Conservation (phyloP, 257 asterid species). For the Anisodus acutangulus region DNA sequence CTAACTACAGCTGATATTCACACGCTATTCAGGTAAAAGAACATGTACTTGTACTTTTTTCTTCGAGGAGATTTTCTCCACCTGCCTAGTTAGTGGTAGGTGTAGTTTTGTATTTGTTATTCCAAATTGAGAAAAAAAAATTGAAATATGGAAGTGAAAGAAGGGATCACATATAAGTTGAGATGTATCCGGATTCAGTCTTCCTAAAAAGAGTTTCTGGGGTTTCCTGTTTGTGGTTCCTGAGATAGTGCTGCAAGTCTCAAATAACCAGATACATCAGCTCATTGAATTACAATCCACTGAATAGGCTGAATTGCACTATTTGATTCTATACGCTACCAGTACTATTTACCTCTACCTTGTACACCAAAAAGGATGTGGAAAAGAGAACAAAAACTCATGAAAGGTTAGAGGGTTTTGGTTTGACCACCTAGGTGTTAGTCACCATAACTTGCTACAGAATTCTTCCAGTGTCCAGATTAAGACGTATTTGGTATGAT, state of each 20-base stretch:
- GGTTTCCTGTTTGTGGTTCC: constrained; percentile 72
- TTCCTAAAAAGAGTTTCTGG: constrained; percentile 61
- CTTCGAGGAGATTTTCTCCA: constrained; percentile 1
- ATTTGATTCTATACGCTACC: neutral
- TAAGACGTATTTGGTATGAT: constrained; percentile 9
- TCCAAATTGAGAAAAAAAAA: constrained; percentile 11
- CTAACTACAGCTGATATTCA: constrained; percentile 95
- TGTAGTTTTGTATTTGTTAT: constrained; percentile 17
- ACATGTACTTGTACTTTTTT: neutral
- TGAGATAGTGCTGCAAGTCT: constrained; percentile 62
- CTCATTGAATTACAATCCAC: constrained; percentile 1
- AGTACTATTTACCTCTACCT: neutral
- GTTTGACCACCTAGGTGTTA: neutral
- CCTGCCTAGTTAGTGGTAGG: constrained; percentile 16
- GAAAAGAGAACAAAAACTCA: neutral
- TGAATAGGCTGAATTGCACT: constrained; percentile 21
- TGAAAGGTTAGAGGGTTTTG: neutral
- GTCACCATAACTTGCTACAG: neutral
- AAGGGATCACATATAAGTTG: constrained; percentile 51
- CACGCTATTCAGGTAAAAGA: constrained; percentile 79
- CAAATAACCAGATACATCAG: constrained; percentile 61
- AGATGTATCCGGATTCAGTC: constrained; percentile 59
- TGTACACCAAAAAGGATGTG: neutral
- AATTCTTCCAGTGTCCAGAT: neutral
- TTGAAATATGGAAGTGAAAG: constrained; percentile 58